phyloP scores from a whole-genome alignment of 257 asterid species.

The Plantago ovata region DNA sequence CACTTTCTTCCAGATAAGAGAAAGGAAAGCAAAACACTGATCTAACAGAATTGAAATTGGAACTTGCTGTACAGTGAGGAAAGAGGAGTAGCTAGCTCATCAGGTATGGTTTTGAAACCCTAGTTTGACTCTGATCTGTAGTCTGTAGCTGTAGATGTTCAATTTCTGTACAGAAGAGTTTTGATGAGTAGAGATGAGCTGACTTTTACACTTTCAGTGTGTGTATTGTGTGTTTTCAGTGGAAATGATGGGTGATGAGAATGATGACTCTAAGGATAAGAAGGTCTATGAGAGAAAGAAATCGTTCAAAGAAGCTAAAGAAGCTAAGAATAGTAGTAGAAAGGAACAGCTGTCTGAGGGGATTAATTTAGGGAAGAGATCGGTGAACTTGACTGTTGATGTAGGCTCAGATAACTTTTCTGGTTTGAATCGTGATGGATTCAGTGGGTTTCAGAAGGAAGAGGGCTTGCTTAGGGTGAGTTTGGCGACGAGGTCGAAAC shows the following conservation, averaged over 20 bases:
- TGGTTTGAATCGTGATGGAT: conserved; percentile 35
- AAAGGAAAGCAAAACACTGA: background rate
- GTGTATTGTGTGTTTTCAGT: conserved; percentile 25
- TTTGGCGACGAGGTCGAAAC: conserved; percentile 58
- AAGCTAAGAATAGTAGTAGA: conserved; percentile 30
- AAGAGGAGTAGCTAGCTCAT: background rate
- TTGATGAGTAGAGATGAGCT: no score
- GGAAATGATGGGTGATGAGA: conserved; percentile 48
- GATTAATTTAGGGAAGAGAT: conserved; percentile 26
- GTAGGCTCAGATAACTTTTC: conserved; percentile 48
- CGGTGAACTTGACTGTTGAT: conserved; percentile 28
- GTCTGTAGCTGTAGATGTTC: background rate
- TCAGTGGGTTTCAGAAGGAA: conserved; percentile 42
- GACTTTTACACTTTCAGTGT: no score
- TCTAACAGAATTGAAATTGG: background rate
- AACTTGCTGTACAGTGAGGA: background rate
- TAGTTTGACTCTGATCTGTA: background rate
- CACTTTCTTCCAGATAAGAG: background rate
- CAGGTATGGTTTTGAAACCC: conserved; percentile 11
- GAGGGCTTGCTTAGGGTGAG: conserved; percentile 55
- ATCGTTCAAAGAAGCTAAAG: conserved; percentile 51
- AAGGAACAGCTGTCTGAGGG: conserved; percentile 42
- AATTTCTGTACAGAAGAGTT: background rate
- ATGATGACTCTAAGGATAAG: conserved; percentile 49
- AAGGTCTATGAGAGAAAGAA: conserved; percentile 61